Evolutionary conservation across 2,329 filamentous ascomycete genomes (phyloP), one percentile per base, ranked within the genome.

Genomic region (Pseudogymnoascus sp.): DNA sequence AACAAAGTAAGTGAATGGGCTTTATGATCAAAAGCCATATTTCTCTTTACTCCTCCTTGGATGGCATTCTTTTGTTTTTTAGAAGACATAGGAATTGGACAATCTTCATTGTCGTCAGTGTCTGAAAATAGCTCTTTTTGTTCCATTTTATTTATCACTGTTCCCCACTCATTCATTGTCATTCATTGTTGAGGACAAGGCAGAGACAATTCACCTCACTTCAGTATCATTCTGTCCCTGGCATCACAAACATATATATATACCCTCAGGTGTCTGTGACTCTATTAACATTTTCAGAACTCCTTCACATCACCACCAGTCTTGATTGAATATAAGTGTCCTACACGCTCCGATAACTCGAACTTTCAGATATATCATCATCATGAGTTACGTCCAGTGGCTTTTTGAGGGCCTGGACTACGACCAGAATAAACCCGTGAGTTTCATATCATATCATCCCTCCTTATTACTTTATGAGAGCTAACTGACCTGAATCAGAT

Each of bases 381-480:
- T 19, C 23, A 62, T 62, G 61, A 33, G 28, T 17, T 53, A 47
- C 61, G 40, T 62, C 13, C 28, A 44, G 28, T 62, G 40, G 35
- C 36, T 53, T 19, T 62, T 62, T 15, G 40, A 53, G 19, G 40
- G 40, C 13, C 15, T 21, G 1, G 26, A 33, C 36, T 62, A 62
- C n/a, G 40, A 62, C 28, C 40, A 57, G 21, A 35, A 62, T 26
- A 62, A 62, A 31, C 61, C 61, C 2, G 61, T 62, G 17, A 44
- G 61, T 62, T 62, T 17, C 5, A 44, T 28, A 19, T 44, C 40
- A 47, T 15, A 17, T 31, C 28, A 7, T 17, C 36, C n/a, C 19
- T 19, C 10, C 26, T 1, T 13, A 44, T 23, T 21, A 23, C 8
- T n/a, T 33, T n/a, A 62, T 33, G 8, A 2, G n/a, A 26, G 9